Base-by-base conservation (phyloP, 116 monocot genomes). In the Posidonia oceanica region DNA sequence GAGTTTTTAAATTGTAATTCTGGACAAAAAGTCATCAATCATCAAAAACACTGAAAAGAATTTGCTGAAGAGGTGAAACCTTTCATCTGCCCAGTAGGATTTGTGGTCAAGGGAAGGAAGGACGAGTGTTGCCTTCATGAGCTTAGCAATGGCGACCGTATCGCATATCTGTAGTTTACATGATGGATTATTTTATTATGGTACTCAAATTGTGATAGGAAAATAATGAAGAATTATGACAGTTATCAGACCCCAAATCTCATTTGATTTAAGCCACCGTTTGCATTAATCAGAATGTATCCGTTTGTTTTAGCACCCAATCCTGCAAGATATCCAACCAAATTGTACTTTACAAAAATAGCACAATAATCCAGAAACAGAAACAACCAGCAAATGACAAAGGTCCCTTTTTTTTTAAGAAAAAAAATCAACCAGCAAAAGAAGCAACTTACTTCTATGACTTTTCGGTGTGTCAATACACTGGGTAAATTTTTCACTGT, bases 221-320 rank as follows among this genome's bases (percentile, higher is more conserved):
- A 39, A 37, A 48, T 58, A 4, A 16, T 63, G 42, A 36, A 14
- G 21, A 61, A 10, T 65, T 40, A n/a, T 40, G 4, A 4, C 0
- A 55, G 41, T 16, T 61, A 21, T 40, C 69, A 56, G 61, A 88
- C 88, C 59, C 93, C 93, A 54, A 72, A 76, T 57, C 80, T 81
- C 91, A 91, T 91, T 72, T 91, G 91, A 74, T 91, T 91, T 18
- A 91, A 66, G 16, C 91, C 91, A 23, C 91, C 91, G 68, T 91
- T 91, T 44, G 91, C 85, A 75, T 83, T 76, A 71, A 83, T 75
- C 0, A 91, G 15, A 14, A 91, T 76, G 74, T 85, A 87, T 22
- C 83, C 86, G 56, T 73, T 69, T 14, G 88, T 77, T 54, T 63
- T 44, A 18, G 17, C 3, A 57, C 44, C 37, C 59, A 75, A 22